Conservation (phyloP, 768 basidiomycete species). For the Phlegmacium glaucopus region DNA sequence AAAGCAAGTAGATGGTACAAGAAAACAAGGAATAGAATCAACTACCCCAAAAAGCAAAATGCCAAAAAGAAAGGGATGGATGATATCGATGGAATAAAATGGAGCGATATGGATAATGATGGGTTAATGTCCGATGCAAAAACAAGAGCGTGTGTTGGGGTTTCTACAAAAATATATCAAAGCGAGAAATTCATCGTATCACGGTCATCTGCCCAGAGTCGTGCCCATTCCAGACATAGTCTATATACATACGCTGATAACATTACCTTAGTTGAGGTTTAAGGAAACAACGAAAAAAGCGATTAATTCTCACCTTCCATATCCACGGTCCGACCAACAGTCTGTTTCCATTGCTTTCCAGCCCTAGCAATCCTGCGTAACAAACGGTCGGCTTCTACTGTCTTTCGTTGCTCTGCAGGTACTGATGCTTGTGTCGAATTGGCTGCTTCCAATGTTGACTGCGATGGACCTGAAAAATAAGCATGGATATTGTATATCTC, state of each 20-base stretch:
- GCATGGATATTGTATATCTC: conserved; percentile 94
- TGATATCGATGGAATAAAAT: too few relatives aligned
- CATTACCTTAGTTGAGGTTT: not conserved
- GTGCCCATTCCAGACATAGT: conserved; percentile 84
- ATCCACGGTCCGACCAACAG: conserved; percentile 77
- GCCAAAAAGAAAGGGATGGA: not conserved
- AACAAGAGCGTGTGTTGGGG: not conserved
- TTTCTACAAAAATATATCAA: not conserved
- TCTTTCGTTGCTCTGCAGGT: conserved; percentile 30
- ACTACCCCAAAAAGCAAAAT: conserved; percentile 2
- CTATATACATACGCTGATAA: conserved; percentile 78
- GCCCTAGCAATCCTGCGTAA: conserved; percentile 83
- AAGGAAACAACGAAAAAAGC: not conserved
- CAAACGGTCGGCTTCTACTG: conserved; percentile 64
- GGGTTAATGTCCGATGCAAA: conserved; percentile 1
- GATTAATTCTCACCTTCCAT: conserved; percentile 77
- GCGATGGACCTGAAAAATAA: conserved; percentile 86
- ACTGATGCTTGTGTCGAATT: conserved; percentile 44
- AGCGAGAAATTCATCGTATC: conserved; percentile 54
- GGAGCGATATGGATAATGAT: conserved; percentile 1
- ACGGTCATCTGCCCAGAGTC: conserved; percentile 82
- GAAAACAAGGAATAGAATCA: not conserved
- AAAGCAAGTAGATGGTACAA: too few relatives aligned
- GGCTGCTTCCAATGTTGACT: conserved; percentile 48
- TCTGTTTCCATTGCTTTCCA: conserved; percentile 91